A percentile compares a stretch with the other conserved stretches of the same genome.
These are phyloP conservation scores for Annulohypoxylon maeteangense DNA, from an alignment of 495 filamentous ascomycete genomes.

Conservation along the genomic window DNA sequence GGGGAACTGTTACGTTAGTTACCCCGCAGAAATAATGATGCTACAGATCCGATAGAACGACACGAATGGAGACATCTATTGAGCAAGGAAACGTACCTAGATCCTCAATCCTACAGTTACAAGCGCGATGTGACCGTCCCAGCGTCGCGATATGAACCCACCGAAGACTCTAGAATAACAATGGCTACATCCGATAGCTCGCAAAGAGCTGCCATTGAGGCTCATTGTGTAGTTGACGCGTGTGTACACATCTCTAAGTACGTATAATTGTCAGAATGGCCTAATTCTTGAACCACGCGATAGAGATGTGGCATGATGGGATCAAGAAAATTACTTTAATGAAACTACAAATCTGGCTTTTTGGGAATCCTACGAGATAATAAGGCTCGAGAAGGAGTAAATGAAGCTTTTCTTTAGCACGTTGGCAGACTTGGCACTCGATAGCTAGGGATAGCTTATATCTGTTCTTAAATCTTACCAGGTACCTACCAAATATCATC, in stretches of 20 bases:
- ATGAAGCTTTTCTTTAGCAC: not conserved
- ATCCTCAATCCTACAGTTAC: slow-evolving; percentile 25
- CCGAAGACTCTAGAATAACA: not conserved
- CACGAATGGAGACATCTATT: slow-evolving; percentile 15
- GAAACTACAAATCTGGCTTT: not conserved
- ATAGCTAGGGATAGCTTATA: not conserved
- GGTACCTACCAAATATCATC: too few relatives aligned
- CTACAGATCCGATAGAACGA: slow-evolving; percentile 18
- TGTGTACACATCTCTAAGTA: not conserved
- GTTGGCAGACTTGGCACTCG: not conserved
- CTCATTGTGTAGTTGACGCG: not conserved
- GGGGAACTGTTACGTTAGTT: slow-evolving; percentile 9
- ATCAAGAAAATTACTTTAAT: not conserved
- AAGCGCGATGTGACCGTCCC: slow-evolving; percentile 21
- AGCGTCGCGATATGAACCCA: not conserved
- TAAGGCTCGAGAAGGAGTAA: not conserved
- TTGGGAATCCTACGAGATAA: not conserved
- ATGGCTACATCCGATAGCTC: not conserved
- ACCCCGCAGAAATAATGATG: slow-evolving; percentile 16
- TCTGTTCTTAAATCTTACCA: not conserved
- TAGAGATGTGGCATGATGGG: not conserved
- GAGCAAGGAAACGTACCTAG: slow-evolving; percentile 2
- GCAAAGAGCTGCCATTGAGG: slow-evolving; percentile 1
- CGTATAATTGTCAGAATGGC: not conserved
- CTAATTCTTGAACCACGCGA: not conserved